Percentiles rank a stretch among this genome's conserved stretches.
phyloP scores from a whole-genome alignment of 2,329 filamentous ascomycete species.

The Geosmithia morbida region DNA sequence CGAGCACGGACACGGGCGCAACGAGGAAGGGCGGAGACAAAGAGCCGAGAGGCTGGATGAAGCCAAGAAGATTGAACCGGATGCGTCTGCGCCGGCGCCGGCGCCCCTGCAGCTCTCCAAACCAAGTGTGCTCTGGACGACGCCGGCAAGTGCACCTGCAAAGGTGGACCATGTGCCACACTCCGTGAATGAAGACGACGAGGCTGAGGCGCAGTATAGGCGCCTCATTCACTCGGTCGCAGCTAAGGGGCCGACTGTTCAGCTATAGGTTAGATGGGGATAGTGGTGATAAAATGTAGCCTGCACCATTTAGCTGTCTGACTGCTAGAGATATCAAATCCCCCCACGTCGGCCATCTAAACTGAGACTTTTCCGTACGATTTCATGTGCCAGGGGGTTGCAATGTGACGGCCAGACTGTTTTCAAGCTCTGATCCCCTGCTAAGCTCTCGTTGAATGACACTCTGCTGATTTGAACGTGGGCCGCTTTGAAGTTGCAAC shows the following conservation, averaged over 20 bases:
- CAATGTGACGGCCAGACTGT: too few relatives aligned
- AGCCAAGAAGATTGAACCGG: not conserved
- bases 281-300: too few relatives aligned
- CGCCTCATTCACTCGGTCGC: conserved; percentile 4
- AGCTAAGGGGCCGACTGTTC: conserved; percentile 2
- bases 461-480: too few relatives aligned
- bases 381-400: too few relatives aligned
- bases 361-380: too few relatives aligned
- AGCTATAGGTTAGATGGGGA: too few relatives aligned
- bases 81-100: not conserved
- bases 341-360: too few relatives aligned
- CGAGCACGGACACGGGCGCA: conserved; percentile 10
- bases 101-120: conserved; percentile 5
- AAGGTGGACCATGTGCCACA: conserved; percentile 6
- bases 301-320: too few relatives aligned
- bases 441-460: too few relatives aligned
- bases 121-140: conserved; percentile 20
- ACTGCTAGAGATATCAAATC: too few relatives aligned
- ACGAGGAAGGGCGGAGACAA: conserved; percentile 8
- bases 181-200: conserved; percentile 2
- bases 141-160: conserved; percentile 3
- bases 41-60: conserved; percentile 7
- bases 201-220: conserved; percentile 3
- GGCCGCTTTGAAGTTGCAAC: too few relatives aligned
- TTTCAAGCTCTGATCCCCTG: too few relatives aligned